Percentiles rank a stretch among this genome's conserved stretches.
phyloP scores from a whole-genome alignment of 2,329 filamentous ascomycete species.

The Paraphoma sp. region DNA sequence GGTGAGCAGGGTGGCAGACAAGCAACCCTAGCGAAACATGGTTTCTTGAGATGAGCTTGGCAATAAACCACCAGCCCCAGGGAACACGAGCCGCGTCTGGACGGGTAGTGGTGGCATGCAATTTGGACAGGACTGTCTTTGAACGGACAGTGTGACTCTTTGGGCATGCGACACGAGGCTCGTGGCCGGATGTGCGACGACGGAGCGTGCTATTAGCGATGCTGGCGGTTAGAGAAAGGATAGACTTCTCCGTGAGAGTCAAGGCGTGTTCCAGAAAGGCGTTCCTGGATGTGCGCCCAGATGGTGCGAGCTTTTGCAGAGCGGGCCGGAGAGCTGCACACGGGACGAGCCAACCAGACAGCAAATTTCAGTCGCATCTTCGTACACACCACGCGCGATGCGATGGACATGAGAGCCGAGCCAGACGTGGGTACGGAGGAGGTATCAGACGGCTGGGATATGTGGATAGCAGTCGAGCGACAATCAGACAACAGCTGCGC shows the following conservation, averaged over 20 bases:
- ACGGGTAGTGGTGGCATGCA: not conserved
- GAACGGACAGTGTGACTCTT: not conserved
- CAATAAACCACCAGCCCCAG: conserved; percentile 12
- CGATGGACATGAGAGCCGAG: no score
- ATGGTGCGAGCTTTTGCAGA: conserved; percentile 6
- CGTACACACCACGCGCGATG: no score
- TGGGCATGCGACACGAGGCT: not conserved
- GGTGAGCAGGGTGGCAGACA: not conserved
- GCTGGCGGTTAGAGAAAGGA: conserved; percentile 9
- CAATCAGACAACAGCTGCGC: not conserved
- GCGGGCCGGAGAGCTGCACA: not conserved
- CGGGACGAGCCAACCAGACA: not conserved
- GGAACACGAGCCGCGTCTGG: conserved; percentile 12
- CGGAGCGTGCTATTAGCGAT: conserved; percentile 5
- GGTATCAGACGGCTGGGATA: not conserved
- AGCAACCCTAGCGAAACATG: not conserved
- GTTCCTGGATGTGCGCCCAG: conserved; percentile 1
- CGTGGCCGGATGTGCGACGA: conserved; percentile 3
- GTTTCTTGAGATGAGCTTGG: conserved; percentile 13
- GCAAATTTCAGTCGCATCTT: not conserved
- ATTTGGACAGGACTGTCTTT: not conserved
- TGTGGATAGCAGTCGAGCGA: not conserved
- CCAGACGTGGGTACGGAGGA: no score
- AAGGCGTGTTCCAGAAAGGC: conserved; percentile 14
- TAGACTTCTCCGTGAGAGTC: conserved; percentile 1